These are phyloP conservation scores for Russula virescens DNA, from an alignment of 768 basidiomycete species.

Conservation along the genomic window DNA sequence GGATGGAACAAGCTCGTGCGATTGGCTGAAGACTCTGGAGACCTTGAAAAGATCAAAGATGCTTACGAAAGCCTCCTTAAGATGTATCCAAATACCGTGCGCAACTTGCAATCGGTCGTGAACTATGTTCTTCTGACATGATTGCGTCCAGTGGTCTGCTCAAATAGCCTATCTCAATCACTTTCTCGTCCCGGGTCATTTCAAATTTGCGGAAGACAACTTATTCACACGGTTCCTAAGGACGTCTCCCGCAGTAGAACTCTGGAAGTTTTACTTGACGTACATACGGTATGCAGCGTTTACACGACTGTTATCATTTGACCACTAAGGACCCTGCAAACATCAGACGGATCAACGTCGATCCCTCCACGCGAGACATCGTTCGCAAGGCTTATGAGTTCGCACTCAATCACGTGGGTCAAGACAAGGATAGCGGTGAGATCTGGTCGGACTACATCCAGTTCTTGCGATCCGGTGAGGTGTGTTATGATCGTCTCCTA, in stretches of 20 bases:
- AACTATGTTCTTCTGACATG: slow-evolving; percentile 25
- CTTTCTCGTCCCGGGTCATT: slow-evolving; percentile 59
- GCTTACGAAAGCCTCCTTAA: slow-evolving; percentile 79
- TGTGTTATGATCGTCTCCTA: slow-evolving; percentile 34
- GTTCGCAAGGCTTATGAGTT: slow-evolving; percentile 91
- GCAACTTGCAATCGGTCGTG: slow-evolving; percentile 35
- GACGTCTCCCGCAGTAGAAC: slow-evolving; percentile 79
- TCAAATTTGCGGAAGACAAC: slow-evolving; percentile 66
- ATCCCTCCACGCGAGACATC: slow-evolving; percentile 62
- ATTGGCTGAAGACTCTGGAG: slow-evolving; percentile 67
- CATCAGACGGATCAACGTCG: slow-evolving; percentile 63
- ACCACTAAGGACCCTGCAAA: slow-evolving; percentile 19
- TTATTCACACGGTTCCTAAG: slow-evolving; percentile 87
- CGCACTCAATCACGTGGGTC: slow-evolving; percentile 81
- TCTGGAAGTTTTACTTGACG: slow-evolving; percentile 90
- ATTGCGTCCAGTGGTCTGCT: slow-evolving; percentile 55
- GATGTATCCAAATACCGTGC: slow-evolving; percentile 88
- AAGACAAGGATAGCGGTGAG: slow-evolving; percentile 86
- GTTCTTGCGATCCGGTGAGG: slow-evolving; percentile 77
- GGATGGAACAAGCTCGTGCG: slow-evolving; percentile 74
- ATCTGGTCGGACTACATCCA: slow-evolving; percentile 95
- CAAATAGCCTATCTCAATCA: slow-evolving; percentile 83
- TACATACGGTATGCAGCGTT: slow-evolving; percentile 60
- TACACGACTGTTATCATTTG: slow-evolving; percentile 15
- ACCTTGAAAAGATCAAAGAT: slow-evolving; percentile 72